These are phyloP conservation scores for Boletus austroedulis DNA, from an alignment of 1,284 basidiomycete genomes.

Conservation along the genomic window DNA sequence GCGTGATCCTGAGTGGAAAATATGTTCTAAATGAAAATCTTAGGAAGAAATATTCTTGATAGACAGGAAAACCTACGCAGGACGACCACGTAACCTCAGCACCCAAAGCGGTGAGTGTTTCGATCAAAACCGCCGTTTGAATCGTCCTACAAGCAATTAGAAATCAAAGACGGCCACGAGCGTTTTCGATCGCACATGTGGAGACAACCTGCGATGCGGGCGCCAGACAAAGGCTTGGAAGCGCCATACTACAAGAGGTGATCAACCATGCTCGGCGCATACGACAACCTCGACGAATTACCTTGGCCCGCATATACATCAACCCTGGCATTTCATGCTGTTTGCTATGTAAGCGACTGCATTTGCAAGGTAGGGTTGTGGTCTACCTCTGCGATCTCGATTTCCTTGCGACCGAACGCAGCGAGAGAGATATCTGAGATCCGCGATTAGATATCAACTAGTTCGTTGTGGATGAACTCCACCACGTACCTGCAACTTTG, in stretches of 20 bases:
- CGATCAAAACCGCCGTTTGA: constrained; percentile 95
- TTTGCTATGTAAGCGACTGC: constrained; percentile 14
- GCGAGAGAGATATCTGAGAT: constrained; percentile 88
- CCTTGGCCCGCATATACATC: constrained; percentile 87
- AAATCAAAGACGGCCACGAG: neutral
- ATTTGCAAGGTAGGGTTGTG: constrained; percentile 13
- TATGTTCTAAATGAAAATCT: constrained; percentile 76
- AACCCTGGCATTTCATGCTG: constrained; percentile 93
- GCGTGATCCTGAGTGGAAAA: constrained; percentile 99
- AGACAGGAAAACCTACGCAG: constrained; percentile 58
- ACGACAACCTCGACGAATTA: constrained; percentile 29
- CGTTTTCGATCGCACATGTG: constrained; percentile 75
- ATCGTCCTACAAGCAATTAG: constrained; percentile 67
- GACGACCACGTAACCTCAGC: constrained; percentile 99
- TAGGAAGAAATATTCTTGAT: constrained; percentile 3
- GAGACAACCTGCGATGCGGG: constrained; percentile 95
- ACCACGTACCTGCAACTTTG: constrained; percentile 73
- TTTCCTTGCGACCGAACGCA: constrained; percentile 96
- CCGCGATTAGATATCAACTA: constrained; percentile 4
- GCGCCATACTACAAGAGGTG: constrained; percentile 62
- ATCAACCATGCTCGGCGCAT: constrained; percentile 9
- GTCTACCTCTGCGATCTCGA: constrained; percentile 90
- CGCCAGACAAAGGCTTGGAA: constrained; percentile 87
- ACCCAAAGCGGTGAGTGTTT: constrained; percentile 92
- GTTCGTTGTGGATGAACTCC: neutral